Conservation (phyloP, 108 stramenopile species). For the Craspedostauros australis region DNA sequence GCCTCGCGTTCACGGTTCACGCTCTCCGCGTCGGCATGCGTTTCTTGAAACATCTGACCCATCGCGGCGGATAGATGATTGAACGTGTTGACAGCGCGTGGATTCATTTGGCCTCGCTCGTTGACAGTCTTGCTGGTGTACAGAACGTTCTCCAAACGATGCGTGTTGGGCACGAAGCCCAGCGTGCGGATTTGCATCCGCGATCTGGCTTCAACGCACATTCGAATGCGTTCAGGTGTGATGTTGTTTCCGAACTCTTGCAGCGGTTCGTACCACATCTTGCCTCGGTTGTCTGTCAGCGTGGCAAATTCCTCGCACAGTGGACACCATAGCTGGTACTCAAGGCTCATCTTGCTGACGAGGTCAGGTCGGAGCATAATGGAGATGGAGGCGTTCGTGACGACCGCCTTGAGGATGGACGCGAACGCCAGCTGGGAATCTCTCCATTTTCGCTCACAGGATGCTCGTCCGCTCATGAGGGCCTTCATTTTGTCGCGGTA, state of each 20-base stretch:
- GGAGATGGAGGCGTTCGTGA: conserved; percentile 41
- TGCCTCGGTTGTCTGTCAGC: conserved; percentile 21
- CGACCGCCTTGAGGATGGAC: conserved; percentile 51
- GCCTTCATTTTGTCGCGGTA: conserved; percentile 38
- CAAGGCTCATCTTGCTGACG: conserved; percentile 53
- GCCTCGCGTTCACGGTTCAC: conserved; percentile 55
- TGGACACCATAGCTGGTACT: conserved; percentile 81
- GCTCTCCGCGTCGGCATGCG: conserved; percentile 38
- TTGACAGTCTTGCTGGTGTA: conserved; percentile 14
- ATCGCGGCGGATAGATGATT: conserved; percentile 60
- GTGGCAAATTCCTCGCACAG: conserved; percentile 74
- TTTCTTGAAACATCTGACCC: conserved; percentile 41
- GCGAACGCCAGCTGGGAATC: conserved; percentile 78
- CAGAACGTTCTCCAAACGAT: conserved; percentile 27
- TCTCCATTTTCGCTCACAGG: conserved; percentile 82
- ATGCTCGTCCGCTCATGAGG: conserved; percentile 46
- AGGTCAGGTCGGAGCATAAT: conserved; percentile 62
- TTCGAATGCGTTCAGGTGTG: conserved; percentile 31
- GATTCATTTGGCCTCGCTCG: conserved; percentile 27
- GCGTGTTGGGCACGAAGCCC: conserved; percentile 58
- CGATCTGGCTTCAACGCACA: conserved; percentile 39
- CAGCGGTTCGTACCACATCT: conserved; percentile 45
- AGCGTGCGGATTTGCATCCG: conserved; percentile 63
- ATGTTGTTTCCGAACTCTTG: conserved; percentile 35
- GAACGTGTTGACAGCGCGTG: conserved; percentile 46